Base-by-base conservation (phyloP, 148 eudicot species). In the Limonium bicolor region DNA sequence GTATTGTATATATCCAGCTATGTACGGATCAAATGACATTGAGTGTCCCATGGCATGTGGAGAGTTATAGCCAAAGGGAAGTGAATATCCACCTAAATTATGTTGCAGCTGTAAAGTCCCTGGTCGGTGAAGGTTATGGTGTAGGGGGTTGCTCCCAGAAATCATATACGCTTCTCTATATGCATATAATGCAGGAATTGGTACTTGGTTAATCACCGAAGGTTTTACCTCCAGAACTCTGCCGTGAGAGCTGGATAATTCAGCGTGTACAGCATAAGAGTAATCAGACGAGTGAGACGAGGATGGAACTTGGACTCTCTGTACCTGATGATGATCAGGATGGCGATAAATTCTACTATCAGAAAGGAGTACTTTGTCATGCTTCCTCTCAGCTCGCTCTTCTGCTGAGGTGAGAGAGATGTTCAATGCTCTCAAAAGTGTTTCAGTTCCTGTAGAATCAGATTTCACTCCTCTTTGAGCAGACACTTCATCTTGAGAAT, bases 341-440 rank as follows among this genome's bases (percentile, higher is more conserved):
- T 43, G 56, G 28, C 30, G 58, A 57, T 42, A 38, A 11, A 37
- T 52, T 29, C 21, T 52, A 30, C 43, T 31, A 31, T 52, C 52
- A 56, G 26, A 56, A n/a, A 53, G 26, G 24, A 18, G 40, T 22
- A 61, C 3, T 35, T 56, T 43, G 1, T 36, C 55, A 41, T 27
- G 57, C 58, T 58, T 58, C 30, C 16, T 48, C 33, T 13, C 45
- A 36, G 20, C 41, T 19, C 44, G 45, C 25, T 49, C 47, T 39
- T 19, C 27, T 23, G 24, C 33, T 35, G 41, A 13, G 41, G 46
- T 56, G 2, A 21, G 32, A 5, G 67, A 52, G 4, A 52, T 37
- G 48, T 62, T 56, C 48, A 57, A 21, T 14, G 56, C 22, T 36
- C 41, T 57, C 59, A 66, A 56, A 48, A 49, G 62, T 20, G 51